Conservation (phyloP, 208 protist species). For the Crithidia bombi region DNA sequence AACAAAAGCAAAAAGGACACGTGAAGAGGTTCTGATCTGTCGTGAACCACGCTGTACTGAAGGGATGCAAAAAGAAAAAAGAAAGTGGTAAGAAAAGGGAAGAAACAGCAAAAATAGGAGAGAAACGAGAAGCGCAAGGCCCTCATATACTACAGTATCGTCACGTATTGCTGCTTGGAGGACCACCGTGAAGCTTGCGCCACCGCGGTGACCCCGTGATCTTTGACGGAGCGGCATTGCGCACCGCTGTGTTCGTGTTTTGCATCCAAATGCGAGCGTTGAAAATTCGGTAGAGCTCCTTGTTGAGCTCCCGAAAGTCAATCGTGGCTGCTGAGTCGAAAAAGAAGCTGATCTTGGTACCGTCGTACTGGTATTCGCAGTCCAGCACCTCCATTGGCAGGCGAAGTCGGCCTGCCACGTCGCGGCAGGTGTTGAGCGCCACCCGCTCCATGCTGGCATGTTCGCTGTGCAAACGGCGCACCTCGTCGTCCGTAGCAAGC, state of each 20-base stretch:
- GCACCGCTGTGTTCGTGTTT: constrained; percentile 67
- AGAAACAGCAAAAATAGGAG: neutral
- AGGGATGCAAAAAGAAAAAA: constrained; percentile 4
- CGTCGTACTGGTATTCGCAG: constrained; percentile 91
- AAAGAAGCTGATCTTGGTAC: constrained; percentile 91
- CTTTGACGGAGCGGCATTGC: constrained; percentile 49
- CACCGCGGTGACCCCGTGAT: constrained; percentile 27
- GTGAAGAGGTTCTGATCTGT: neutral
- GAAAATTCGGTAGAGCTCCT: constrained; percentile 83
- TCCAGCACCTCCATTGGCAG: constrained; percentile 83
- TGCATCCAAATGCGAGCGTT: constrained; percentile 91
- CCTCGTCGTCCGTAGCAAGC: constrained; percentile 68
- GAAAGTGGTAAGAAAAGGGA: neutral
- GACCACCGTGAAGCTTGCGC: neutral
- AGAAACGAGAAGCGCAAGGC: no score
- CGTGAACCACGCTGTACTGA: neutral
- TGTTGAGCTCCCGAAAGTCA: constrained; percentile 83
- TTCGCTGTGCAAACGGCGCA: constrained; percentile 56
- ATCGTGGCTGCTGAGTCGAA: constrained; percentile 66
- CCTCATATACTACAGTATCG: neutral
- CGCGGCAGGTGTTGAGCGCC: constrained; percentile 67
- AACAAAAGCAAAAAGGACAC: no score
- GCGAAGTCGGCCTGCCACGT: constrained; percentile 45
- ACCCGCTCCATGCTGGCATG: constrained; percentile 71
- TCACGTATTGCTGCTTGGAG: neutral